Base-by-base conservation (phyloP, 768 basidiomycete genomes). In the Boletus huronensis region DNA sequence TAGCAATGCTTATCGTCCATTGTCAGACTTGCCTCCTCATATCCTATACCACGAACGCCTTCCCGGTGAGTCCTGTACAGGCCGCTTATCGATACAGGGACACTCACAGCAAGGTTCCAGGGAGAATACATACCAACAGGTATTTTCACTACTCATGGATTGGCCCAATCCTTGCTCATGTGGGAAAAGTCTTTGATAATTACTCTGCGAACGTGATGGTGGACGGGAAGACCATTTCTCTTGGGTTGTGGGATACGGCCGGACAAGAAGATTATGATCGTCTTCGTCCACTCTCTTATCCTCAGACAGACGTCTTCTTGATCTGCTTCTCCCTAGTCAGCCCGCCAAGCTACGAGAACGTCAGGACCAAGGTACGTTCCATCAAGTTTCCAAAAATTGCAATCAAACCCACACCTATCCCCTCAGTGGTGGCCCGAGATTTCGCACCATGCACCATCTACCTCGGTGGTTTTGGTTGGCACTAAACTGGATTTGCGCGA, bases 201-300 rank as follows among this genome's bases (percentile, higher is more conserved):
- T 98, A 97, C 70, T 94, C 92, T 52, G 94, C 93, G 56, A 96
- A 95, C 74, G 95, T 99, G 52, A 93, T 98, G 87, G 97, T 99
- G 44, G 97, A 99, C 65, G 93, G 93, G 63, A 95, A 96, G 80
- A 97, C 97, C 49, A 95, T 98, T 68, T 97, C 93, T 57, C 85
- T 98, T 53, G 96, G 96, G 47, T 79, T 99, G 53, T 99, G 97
- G 97, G 97, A 99, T 82, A 99, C 97, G n/a, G 97, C 97, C 34
- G 97, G 97, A 62, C 97, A 99, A 75, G 97, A 99, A 74, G 96
- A 99, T 78, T 99, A 96, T 70, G 93, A 96, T 76, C 88, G 97
- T 41, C 88, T 99, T 63, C 87, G 97, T 63, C 97, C 97, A 48
- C 82, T 99, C 64, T 96, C 93, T 59, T 99, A 99, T 76, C 97